A percentile compares a stretch with the other conserved stretches of the same genome.
Evolutionary conservation across 805 yeast genomes (phyloP).

Genomic region (Scheffersomyces stipitis): DNA sequence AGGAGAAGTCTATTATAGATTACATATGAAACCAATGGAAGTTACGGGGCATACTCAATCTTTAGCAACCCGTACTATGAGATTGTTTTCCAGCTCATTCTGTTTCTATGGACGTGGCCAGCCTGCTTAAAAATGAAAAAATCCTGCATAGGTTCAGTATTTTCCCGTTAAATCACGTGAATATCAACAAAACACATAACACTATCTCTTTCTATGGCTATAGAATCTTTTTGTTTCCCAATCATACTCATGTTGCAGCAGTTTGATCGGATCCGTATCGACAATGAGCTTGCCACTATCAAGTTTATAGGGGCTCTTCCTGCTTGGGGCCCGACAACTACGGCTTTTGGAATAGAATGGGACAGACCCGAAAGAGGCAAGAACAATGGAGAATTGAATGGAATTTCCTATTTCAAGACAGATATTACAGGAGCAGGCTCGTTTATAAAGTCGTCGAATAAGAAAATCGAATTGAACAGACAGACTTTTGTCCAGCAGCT

Average conservation of each 20-base stretch:
- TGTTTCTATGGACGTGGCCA: too few species aligned
- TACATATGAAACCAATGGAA: too few species aligned
- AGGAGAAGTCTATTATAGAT: too few species aligned
- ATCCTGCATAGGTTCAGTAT: too few species aligned
- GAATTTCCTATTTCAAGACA: constrained; percentile 52
- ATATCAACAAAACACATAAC: too few species aligned
- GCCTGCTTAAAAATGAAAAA: too few species aligned
- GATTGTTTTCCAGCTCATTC: too few species aligned
- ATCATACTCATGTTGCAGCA: background rate
- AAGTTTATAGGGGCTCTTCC: constrained; percentile 50
- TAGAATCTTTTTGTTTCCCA: too few species aligned
- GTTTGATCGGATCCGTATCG: constrained; percentile 4
- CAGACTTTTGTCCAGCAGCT: constrained; percentile 50
- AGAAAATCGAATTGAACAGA: constrained; percentile 25
- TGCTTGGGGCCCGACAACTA: constrained; percentile 51
- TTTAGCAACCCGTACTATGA: too few species aligned
- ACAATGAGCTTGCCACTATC: constrained; percentile 56
- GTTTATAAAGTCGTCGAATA: constrained; percentile 52
- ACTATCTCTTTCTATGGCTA: too few species aligned
- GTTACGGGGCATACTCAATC: too few species aligned
- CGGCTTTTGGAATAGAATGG: constrained; percentile 85
- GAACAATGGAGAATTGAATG: constrained; percentile 62
- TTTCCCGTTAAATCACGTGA: too few species aligned
- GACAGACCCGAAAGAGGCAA: constrained; percentile 70
- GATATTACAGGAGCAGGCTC: constrained; percentile 52